phyloP scores from a whole-genome alignment of 2,329 filamentous ascomycete genomes.

The Lachnellula willkommii region DNA sequence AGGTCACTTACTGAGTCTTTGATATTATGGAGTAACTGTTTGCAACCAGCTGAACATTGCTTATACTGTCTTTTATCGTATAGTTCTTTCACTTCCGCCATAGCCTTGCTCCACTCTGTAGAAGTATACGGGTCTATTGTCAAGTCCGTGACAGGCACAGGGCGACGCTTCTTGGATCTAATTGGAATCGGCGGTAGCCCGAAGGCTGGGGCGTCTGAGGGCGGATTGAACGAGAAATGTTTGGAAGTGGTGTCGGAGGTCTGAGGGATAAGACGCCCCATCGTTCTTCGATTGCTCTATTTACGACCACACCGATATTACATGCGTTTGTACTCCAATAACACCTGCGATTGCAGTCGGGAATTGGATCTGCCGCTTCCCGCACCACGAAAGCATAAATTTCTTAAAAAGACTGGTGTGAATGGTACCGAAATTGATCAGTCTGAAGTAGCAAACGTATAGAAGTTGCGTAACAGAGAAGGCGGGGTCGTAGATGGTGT shows the following conservation, averaged over 20 bases:
- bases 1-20: constrained; percentile 26
- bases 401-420: not conserved
- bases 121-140: constrained; percentile 23
- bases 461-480: not conserved
- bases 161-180: constrained; percentile 7
- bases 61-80: constrained; percentile 27
- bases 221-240: not conserved
- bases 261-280: constrained; percentile 18
- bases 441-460: not conserved
- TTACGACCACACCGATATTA: constrained; percentile 2
- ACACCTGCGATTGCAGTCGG: not conserved
- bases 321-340: constrained; percentile 4
- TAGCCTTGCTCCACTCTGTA: constrained; percentile 26
- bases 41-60: constrained; percentile 27
- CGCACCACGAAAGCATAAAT: not conserved
- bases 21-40: constrained; percentile 25
- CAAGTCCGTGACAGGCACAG: constrained; percentile 16
- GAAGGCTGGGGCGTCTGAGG: constrained; percentile 4
- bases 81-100: constrained; percentile 29
- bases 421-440: not conserved
- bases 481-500: not conserved
- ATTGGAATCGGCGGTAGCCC: not conserved
- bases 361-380: constrained; percentile 2
- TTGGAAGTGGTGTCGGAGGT: not conserved
- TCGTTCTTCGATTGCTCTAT: constrained; percentile 7